A percentile compares a stretch with the other conserved stretches of the same genome.
phyloP scores from a whole-genome alignment of 2,329 filamentous ascomycete genomes.

The Pochonia chlamydosporia region DNA sequence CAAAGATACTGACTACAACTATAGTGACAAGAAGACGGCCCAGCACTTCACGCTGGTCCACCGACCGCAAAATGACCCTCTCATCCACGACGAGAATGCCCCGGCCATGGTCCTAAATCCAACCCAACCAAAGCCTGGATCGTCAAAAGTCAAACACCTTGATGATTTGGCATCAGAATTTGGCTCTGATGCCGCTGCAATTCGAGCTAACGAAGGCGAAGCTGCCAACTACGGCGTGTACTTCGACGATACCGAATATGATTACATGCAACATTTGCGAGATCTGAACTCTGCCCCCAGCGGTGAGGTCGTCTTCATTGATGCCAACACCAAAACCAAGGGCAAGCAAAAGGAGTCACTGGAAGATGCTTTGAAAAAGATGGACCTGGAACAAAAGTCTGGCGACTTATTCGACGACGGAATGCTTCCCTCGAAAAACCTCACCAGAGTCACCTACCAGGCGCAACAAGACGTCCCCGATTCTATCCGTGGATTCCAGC shows the following conservation, averaged over 20 bases:
- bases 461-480: slow-evolving; percentile 91
- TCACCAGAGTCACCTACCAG: slow-evolving; percentile 75
- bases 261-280: slow-evolving; percentile 98
- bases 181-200: slow-evolving; percentile 55
- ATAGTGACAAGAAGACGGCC: slow-evolving; percentile 78
- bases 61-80: slow-evolving; percentile 92
- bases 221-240: slow-evolving; percentile 91
- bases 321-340: slow-evolving; percentile 66
- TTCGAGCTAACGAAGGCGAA: slow-evolving; percentile 90
- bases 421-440: slow-evolving; percentile 72
- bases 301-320: slow-evolving; percentile 77
- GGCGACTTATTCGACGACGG: slow-evolving; percentile 63
- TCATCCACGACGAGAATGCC: slow-evolving; percentile 86
- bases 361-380: slow-evolving; percentile 71
- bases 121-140: slow-evolving; percentile 36
- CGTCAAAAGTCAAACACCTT: slow-evolving; percentile 56
- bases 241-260: slow-evolving; percentile 92
- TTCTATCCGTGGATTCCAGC: slow-evolving; percentile 86
- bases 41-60: slow-evolving; percentile 93
- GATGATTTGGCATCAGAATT: slow-evolving; percentile 74
- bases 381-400: slow-evolving; percentile 49
- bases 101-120: slow-evolving; percentile 87
- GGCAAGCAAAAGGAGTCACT: slow-evolving; percentile 70
- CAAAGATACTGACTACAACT: background rate
- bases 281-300: slow-evolving; percentile 66